Evolutionary conservation across 331 rosid species (phyloP), one percentile per base, ranked within the genome.

Genomic region (Quercus tomentella): DNA sequence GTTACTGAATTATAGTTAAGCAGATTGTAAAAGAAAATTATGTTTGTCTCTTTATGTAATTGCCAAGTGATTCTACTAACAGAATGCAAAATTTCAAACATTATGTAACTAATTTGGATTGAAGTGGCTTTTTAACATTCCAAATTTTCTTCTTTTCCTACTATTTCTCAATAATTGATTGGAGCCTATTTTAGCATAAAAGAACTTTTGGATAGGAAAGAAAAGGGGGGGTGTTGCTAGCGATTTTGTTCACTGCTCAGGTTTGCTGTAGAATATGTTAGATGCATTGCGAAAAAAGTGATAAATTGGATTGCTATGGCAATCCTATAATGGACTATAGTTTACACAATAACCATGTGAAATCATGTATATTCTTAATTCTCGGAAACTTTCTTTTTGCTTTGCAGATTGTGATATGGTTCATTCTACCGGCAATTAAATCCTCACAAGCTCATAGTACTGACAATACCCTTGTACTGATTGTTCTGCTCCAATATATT

Each of bases 391-490:
- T 43, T 21, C n/a, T 52, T 87, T 56, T 52, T 78, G 20, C 23
- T 63, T 77, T 82, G 77, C 96, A 95, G 98, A 91, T 92, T 56
- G 86, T 95, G 86, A 90, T 92, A 85, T 91, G 98, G 98, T 92
- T 86, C 78, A 82, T 92, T 6, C 88, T 92, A 84, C 98, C 97
- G 52, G 91, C 94, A 79, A 88, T 92, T 72, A 91, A 91, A 89
- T 87, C 88, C 82, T 82, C 94, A 52, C 92, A 86, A 79, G 82
- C 86, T 58, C 97, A 90, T 75, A 96, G 92, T 70, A 88, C 97
- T 74, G 90, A 90, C 83, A 87, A 92, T 79, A 84, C 94, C 76
- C 90, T 95, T 65, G 97, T 91, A 22, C 81, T 92, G 79, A 89
- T 95, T 68, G 94, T 92, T 68, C 90, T 95, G 71, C 87, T 95